Conservation (phyloP, 164 flowering plant genomes). For the Annona cherimola region DNA sequence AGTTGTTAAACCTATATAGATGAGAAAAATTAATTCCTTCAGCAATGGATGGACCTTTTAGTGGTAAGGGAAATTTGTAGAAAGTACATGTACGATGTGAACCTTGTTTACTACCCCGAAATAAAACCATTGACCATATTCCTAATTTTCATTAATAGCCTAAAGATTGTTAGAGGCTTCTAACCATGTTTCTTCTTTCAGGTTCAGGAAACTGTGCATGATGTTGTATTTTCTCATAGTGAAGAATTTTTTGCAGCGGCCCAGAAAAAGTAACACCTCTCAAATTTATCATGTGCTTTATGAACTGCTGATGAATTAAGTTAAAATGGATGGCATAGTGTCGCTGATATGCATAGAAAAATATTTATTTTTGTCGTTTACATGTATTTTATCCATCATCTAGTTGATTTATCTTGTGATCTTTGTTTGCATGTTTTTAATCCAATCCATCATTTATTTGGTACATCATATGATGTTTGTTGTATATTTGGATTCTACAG, state of each 20-base stretch:
- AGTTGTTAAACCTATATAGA: no score
- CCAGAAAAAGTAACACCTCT: constrained; percentile 68
- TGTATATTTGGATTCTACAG: no score
- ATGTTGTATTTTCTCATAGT: constrained; percentile 82
- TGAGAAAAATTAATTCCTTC: no score
- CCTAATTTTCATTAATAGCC: neutral
- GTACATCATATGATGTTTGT: no score
- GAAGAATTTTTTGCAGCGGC: constrained; percentile 82
- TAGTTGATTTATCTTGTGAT: no score
- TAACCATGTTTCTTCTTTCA: constrained; percentile 24
- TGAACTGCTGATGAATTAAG: neutral
- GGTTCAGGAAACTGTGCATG: constrained; percentile 94
- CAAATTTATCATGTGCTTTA: neutral
- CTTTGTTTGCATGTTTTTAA: no score
- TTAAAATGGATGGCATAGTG: neutral
- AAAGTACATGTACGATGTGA: neutral
- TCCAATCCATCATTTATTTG: no score
- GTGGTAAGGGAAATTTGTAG: neutral
- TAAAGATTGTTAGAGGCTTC: neutral
- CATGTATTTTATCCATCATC: neutral
- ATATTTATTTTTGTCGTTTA: neutral
- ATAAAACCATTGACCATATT: neutral
- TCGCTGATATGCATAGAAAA: neutral
- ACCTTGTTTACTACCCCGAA: no score
- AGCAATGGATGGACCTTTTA: no score